Evolutionary conservation across 2,329 filamentous ascomycete species (phyloP).

Genomic region (Coniella vitis): DNA sequence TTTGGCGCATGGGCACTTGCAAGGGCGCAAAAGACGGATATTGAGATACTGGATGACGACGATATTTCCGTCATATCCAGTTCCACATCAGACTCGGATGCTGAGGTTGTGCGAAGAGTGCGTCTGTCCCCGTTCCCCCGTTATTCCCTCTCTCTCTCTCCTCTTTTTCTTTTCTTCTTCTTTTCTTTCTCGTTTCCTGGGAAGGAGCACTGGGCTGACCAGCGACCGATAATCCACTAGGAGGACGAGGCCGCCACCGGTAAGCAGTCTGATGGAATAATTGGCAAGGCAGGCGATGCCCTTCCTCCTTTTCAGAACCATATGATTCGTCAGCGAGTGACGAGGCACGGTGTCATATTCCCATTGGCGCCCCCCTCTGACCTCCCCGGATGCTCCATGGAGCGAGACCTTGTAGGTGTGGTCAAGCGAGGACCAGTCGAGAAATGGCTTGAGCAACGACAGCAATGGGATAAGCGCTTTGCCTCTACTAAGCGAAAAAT

Average conservation of each 20-base stretch:
- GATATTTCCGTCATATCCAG: constrained; percentile 66
- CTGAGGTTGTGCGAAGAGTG: constrained; percentile 20
- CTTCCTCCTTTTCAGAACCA: constrained; percentile 72
- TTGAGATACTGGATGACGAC: constrained; percentile 77
- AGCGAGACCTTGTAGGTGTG: constrained; percentile 62
- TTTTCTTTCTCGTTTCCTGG: too few relatives aligned
- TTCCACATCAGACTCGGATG: constrained; percentile 36
- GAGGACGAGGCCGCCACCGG: constrained; percentile 18
- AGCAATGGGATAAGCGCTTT: constrained; percentile 67
- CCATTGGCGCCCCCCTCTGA: constrained; percentile 58
- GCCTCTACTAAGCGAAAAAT: constrained; percentile 61
- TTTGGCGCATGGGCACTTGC: constrained; percentile 91
- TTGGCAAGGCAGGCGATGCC: constrained; percentile 82
- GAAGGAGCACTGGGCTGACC: too few relatives aligned
- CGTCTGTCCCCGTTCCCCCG: too few relatives aligned
- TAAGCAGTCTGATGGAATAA: constrained; percentile 27
- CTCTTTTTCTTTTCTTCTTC: too few relatives aligned
- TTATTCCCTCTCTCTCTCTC: too few relatives aligned
- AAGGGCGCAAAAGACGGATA: constrained; percentile 68
- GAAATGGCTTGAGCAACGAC: constrained; percentile 75
- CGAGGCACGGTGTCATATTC: constrained; percentile 67
- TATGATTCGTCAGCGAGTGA: constrained; percentile 89
- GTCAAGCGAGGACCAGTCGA: constrained; percentile 73
- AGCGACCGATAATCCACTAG: neutral
- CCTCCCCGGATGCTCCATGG: constrained; percentile 58